Percentiles rank a stretch among this genome's conserved stretches.
Conservation (phyloP, 2,329 filamentous ascomycete species). For the Kalmusia sp. region DNA sequence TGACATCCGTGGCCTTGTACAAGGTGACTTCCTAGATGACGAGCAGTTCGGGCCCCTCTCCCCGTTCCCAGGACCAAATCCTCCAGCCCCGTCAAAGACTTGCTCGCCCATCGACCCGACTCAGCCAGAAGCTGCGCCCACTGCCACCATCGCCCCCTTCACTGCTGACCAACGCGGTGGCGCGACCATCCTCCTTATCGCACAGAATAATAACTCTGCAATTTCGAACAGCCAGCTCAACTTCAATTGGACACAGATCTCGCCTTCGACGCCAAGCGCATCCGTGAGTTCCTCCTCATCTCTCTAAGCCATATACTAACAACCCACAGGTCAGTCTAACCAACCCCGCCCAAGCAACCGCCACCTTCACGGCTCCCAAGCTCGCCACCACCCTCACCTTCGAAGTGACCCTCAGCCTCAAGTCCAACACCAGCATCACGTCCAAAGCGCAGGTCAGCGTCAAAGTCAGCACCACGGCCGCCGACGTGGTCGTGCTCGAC, state of each 20-base stretch:
- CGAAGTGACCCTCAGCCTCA: slow-evolving; percentile 34
- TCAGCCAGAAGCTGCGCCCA: slow-evolving; percentile 14
- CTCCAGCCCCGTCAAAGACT: slow-evolving; percentile 33
- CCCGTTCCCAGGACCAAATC: slow-evolving; percentile 44
- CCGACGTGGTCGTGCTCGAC: slow-evolving; percentile 41
- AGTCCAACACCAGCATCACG: slow-evolving; percentile 27
- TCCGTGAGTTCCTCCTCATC: not conserved
- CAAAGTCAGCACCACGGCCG: slow-evolving; percentile 28
- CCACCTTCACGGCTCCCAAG: slow-evolving; percentile 31
- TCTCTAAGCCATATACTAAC: not conserved
- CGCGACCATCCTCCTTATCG: slow-evolving; percentile 34
- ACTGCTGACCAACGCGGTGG: slow-evolving; percentile 38
- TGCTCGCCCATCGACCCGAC: slow-evolving; percentile 27
- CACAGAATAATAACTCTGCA: slow-evolving; percentile 32
- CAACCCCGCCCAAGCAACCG: slow-evolving; percentile 25
- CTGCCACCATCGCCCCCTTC: slow-evolving; percentile 26
- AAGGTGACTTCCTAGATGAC: slow-evolving; percentile 37
- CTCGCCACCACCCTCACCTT: slow-evolving; percentile 36
- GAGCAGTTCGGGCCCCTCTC: slow-evolving; percentile 47
- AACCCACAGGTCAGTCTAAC: slow-evolving; percentile 25
- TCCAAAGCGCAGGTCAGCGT: slow-evolving; percentile 38
- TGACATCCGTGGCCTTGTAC: slow-evolving; percentile 45
- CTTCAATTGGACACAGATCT: slow-evolving; percentile 41
- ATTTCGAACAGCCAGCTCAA: slow-evolving; percentile 31
- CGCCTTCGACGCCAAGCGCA: slow-evolving; percentile 20